Base-by-base conservation (phyloP, 2,329 filamentous ascomycete genomes). In the Colletotrichum sp. region DNA sequence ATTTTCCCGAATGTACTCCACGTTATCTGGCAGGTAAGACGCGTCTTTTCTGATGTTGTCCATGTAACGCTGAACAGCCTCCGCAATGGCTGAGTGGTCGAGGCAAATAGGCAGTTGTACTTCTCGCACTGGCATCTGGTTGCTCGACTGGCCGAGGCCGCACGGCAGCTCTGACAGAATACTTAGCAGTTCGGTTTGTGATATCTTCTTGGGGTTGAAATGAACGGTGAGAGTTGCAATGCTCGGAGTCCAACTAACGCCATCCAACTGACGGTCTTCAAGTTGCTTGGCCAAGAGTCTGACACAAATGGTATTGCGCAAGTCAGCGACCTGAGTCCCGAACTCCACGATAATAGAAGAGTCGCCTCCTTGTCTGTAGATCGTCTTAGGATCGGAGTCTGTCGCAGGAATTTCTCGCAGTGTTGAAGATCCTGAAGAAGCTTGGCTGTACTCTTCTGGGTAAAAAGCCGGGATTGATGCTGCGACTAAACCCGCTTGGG, bases 21-120 rank as follows among this genome's bases (percentile, higher is more conserved):
- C 85, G 63, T 92, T 92, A 79, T 92, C 89, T 0, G 91, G 91
- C 1, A 93, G 84, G 76, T 92, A 93, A 1, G 89, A 86, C 2
- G 92, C 92, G 32, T 90, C 88, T 2, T 90, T 89, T 3, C 91
- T 86, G 76, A 91, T 89, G 5, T 89, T 92, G 32, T 89, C 88
- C 84, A 90, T 91, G 81, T 93, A 93, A 12, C 91, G 86, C 72
- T 89, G 83, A 0, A 89, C 87, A 1, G 90, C 90, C 68, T 89
- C 87, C 26, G 87, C 72, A 8, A 81, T 79, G 24, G 80, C 79
- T n/a, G 79, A 77, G 65, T 84, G 82, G 24, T 83, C 78, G 44
- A 84, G 80, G 9, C 80, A 79, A 10, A 84, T 78, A 0, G 84
- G 84, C 12, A 85, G 76, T 6, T 77, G 77, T 44, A 84, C 70